Percentiles rank a stretch among this genome's conserved stretches.
Evolutionary conservation across 345 rosid genomes (phyloP).

Genomic region (Laguncularia racemosa): DNA sequence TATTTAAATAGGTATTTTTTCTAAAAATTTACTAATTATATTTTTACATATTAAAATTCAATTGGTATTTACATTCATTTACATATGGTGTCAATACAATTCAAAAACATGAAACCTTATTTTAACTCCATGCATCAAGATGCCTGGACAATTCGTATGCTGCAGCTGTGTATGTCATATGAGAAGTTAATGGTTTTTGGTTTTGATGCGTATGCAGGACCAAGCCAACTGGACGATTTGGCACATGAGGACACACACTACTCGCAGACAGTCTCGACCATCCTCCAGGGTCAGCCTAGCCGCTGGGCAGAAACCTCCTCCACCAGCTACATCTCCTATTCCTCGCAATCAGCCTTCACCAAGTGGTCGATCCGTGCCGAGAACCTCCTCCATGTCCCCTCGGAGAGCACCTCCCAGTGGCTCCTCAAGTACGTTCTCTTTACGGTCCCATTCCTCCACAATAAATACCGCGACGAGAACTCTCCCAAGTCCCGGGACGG

Average conservation of each 20-base stretch:
- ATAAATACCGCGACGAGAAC: slow-evolving; percentile 41
- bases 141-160: too few species aligned
- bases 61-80: too few species aligned
- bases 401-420: slow-evolving; percentile 60
- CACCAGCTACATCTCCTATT: slow-evolving; percentile 22
- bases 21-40: too few species aligned
- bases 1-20: too few species aligned
- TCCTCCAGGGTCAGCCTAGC: slow-evolving; percentile 53
- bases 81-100: too few species aligned
- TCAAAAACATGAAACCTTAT: too few species aligned
- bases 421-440: slow-evolving; percentile 76
- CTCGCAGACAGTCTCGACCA: slow-evolving; percentile 81
- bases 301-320: slow-evolving; percentile 46
- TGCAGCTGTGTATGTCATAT: too few species aligned
- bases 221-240: slow-evolving; percentile 35
- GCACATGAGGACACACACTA: slow-evolving; percentile 66
- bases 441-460: slow-evolving; percentile 69
- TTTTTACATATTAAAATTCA: too few species aligned
- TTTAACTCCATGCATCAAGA: too few species aligned
- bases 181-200: too few species aligned
- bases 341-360: slow-evolving; percentile 59
- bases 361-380: slow-evolving; percentile 50
- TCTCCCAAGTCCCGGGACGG: slow-evolving; percentile 47
- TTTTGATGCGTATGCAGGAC: slow-evolving; percentile 15
- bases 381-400: slow-evolving; percentile 20